Evolutionary conservation across 2,329 filamentous ascomycete species (phyloP), one percentile per base, ranked within the genome.

Genomic region (Stemphylium beticola): DNA sequence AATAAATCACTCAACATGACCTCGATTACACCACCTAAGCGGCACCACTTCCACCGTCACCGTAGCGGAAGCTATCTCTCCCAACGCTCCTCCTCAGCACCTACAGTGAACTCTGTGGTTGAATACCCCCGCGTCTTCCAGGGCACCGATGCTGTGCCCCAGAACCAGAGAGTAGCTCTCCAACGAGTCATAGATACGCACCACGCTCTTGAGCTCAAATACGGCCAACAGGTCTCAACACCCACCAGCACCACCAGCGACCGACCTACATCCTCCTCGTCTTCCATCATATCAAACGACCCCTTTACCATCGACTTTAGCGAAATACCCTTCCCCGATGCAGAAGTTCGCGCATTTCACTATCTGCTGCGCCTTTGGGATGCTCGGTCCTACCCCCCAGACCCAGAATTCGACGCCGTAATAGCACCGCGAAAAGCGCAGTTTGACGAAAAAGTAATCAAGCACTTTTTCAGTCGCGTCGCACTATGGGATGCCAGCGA

Each of bases 291-390:
- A 4, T 62, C 57, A 32, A 54, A 20, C 29, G 64, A 67, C 24
- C 36, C 49, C 5, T 62, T 63, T 39, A 52, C 58, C 3, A 31
- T 59, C 37, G 61, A 64, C 8, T 57, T 62, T 32, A 42, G 51
- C 39, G 49, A 52, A 26, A 29, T 62, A 14, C 48, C 53, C 10
- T 39, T 67, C 1, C 50, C 60, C 9, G 53, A 66, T 22, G 60
- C 57, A 40, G 66, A 68, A 55, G 52, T 67, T 3, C 64, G 65
- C 36, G 49, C 63, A 2, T 68, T 67, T 38, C 52, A 44, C 22
- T 65, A 68, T 46, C 46, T 68, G 1, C 55, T 65, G 3, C 53
- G 63, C 18, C 53, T 50, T n/a, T 67, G 64, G 64, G 65, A 67
- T 31, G 37, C 46, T 4, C 55, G 47, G 6, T 47, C 49, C 26